Percentiles rank a stretch among this genome's conserved stretches.
phyloP scores from a whole-genome alignment of 148 eudicot genomes.

The Rhododendron ovatum region DNA sequence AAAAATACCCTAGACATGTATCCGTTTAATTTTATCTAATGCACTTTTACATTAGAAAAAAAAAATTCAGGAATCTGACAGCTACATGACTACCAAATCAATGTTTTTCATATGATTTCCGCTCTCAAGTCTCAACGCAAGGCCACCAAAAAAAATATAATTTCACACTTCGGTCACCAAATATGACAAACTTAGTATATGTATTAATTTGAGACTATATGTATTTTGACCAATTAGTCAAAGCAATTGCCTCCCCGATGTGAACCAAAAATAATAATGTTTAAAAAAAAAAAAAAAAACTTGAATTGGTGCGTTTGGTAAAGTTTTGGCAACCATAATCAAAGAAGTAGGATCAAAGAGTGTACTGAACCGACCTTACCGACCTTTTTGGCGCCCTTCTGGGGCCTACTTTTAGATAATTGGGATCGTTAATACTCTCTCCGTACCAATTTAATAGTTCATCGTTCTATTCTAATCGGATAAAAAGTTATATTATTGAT shows the following conservation, averaged over 20 bases:
- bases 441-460: no score
- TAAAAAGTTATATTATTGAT: no score
- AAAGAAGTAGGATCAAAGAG: no score
- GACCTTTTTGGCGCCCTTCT: not conserved
- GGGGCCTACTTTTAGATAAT: no score
- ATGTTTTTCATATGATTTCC: not conserved
- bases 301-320: not conserved
- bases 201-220: not conserved
- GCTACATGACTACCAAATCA: not conserved
- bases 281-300: not conserved
- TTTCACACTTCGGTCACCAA: not conserved
- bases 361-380: not conserved
- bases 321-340: not conserved
- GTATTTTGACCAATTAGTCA: not conserved
- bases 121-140: not conserved
- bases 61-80: not conserved
- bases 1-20: no score
- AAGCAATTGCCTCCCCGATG: not conserved
- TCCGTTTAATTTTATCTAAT: no score
- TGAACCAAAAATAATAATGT: not conserved
- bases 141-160: not conserved
- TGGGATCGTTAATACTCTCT: no score
- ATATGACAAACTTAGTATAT: not conserved
- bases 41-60: no score
- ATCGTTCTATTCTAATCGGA: no score